phyloP scores from a whole-genome alignment of 495 filamentous ascomycete genomes.

The Letharia columbiana region DNA sequence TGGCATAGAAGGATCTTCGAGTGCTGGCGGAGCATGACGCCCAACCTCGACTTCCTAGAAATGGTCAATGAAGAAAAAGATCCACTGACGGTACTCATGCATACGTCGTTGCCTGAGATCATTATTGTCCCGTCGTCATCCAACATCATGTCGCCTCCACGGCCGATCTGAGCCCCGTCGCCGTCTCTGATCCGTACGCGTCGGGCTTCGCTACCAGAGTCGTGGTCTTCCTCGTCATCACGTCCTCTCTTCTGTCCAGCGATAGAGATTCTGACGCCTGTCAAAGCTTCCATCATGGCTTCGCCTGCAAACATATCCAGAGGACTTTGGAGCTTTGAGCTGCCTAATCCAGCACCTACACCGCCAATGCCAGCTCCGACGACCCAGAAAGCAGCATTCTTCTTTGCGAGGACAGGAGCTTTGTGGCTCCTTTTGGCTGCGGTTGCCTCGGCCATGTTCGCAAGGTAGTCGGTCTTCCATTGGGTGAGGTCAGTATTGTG shows the following conservation, averaged over 20 bases:
- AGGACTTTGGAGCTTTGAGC: conserved; percentile 34
- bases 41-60: conserved; percentile 49
- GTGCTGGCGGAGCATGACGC: conserved; percentile 47
- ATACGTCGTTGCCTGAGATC: conserved; percentile 26
- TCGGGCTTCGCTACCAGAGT: conserved; percentile 31
- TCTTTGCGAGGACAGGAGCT: conserved; percentile 38
- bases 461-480: conserved; percentile 53
- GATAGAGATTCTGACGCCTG: conserved; percentile 22
- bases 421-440: conserved; percentile 39
- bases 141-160: conserved; percentile 29
- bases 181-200: conserved; percentile 39
- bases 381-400: conserved; percentile 48
- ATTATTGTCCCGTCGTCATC: conserved; percentile 34
- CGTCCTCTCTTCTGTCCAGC: conserved; percentile 36
- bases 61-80: conserved; percentile 9
- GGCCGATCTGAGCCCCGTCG: conserved; percentile 37
- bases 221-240: conserved; percentile 32
- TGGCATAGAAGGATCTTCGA: conserved; percentile 57
- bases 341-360: conserved; percentile 44
- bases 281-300: conserved; percentile 40
- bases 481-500: conserved; percentile 45
- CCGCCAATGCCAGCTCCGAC: conserved; percentile 47
- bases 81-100: conserved; percentile 1
- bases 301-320: conserved; percentile 49
- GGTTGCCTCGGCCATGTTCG: conserved; percentile 41